Evolutionary conservation across 2,329 filamentous ascomycete species (phyloP), one percentile per base, ranked within the genome.

Genomic region (Colletotrichum liriopes): DNA sequence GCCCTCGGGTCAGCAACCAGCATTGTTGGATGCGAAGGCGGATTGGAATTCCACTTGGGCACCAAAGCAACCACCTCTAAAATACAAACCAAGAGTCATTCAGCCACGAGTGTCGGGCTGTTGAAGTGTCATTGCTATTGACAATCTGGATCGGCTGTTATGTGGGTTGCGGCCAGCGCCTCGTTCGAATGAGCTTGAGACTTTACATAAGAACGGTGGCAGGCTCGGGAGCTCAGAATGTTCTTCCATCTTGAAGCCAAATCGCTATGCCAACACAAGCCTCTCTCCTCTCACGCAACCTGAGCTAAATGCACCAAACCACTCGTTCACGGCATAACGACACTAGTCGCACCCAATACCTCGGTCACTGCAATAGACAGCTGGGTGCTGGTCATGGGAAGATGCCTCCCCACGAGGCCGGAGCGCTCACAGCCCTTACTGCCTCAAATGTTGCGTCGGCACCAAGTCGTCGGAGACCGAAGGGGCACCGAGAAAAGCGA

Each of bases 171-270:
- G 32, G 11, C n/a, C 45, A 20, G 32, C 23, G 20, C 1, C n/a
- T 52, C 32, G 39, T 23, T 32, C 14, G 6, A 62, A 11, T 23
- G 20, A 16, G 35, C 35, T 39, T 2, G 20, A 39, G 11, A 2
- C 29, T 52, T 54, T 65, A 29, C 45, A 69, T 63, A 63, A 68
- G 59, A 66, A 72, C 60, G 65, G 5, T 35, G 18, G 35, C 39
- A 43, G 35, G 35, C 51, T 59, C 43, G 49, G 37, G 43, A 6
- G n/a, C 23, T 35, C 65, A 39, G 5, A 41, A 16, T 51, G 49
- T 32, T 18, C 35, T 29, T 16, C 18, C 26, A 56, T 16, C 8
- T 9, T 26, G 32, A 12, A 45, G 32, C 35, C 55, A 37, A 58
- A 35, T 37, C 35, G 37, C 41, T n/a, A 64, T 16, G n/a, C 37